A percentile compares a stretch with the other conserved stretches of the same genome.
These are phyloP conservation scores for Penicillium sp. DNA, from an alignment of 2,329 filamentous ascomycete species.

Conservation along the genomic window DNA sequence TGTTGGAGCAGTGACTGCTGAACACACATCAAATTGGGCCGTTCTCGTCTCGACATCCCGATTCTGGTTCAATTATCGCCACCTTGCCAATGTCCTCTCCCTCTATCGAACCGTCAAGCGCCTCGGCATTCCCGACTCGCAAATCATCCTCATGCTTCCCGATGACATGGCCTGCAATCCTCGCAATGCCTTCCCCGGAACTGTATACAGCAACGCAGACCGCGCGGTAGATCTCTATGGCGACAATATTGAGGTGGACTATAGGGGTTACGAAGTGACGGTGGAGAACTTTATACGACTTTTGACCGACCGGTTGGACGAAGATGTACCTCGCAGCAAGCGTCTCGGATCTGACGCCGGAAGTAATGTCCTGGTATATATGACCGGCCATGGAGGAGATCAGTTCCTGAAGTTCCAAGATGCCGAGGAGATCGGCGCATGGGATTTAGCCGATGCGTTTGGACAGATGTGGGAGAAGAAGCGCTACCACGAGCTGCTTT, in stretches of 20 bases:
- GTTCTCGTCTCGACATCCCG: conserved; percentile 97
- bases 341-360: conserved; percentile 90
- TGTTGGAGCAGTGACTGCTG: conserved; percentile 29
- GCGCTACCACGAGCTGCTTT: conserved; percentile 95
- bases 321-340: conserved; percentile 94
- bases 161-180: conserved; percentile 99
- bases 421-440: conserved; percentile 93
- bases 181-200: conserved; percentile 95
- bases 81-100: conserved; percentile 95
- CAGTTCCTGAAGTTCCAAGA: conserved; percentile 99
- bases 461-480: conserved; percentile 99
- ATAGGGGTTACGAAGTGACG: conserved; percentile 96
- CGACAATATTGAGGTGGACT: conserved; percentile 98
- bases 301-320: conserved; percentile 89
- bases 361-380: conserved; percentile 97
- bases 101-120: conserved; percentile 98
- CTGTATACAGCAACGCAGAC: conserved; percentile 97
- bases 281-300: conserved; percentile 98
- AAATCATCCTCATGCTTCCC: conserved; percentile 99
- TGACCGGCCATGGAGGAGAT: conserved; percentile 97
- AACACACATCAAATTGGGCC: conserved; percentile 97
- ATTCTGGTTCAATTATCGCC: conserved; percentile 99
- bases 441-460: conserved; percentile 94
- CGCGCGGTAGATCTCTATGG: conserved; percentile 94
- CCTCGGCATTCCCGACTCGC: conserved; percentile 94